Evolutionary conservation across 345 rosid genomes (phyloP), one percentile per base, ranked within the genome.

Genomic region (Kernera saxatilis): DNA sequence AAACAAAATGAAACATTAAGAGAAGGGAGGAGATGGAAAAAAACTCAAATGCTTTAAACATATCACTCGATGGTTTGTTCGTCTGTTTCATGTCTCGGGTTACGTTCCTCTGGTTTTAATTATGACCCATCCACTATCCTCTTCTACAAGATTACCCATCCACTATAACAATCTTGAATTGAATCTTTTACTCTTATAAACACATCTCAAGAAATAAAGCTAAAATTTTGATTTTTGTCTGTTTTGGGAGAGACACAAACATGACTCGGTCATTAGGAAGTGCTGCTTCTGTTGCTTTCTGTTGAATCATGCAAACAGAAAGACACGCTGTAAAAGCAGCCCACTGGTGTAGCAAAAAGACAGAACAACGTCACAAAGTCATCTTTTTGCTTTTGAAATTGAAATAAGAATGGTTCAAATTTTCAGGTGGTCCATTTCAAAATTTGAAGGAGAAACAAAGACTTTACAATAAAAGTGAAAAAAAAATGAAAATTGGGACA

Each of bases 251-350:
- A 40, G 67, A 59, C 59, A 37, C 51, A 48, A 59, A 60, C 48
- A 70, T 19, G 74, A 70, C 51, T 59, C 8, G 11, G 60, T 49
- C 60, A 14, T 19, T 36, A 37, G 21, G 51, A 70, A 59, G 19
- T n/a, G 65, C 48, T 59, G 19, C 29, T 57, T 58, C 67, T 48
- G 45, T 69, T 55, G 55, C 73, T 69, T 54, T 68, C 63, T 30
- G 21, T 17, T 58, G 49, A 35, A 70, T 35, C 58, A 57, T 25
- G 49, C 6, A 59, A 49, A 59, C 74, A 48, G 41, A 46, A 59
- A 70, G 67, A 26, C 74, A 48, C 74, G 67, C 67, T 70, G 74
- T 70, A 48, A 59, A 70, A 48, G 59, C 74, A 70, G 23, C 27
- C 55, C 56, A 69, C 56, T 57, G 56, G 27, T 32, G 27, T 33